A percentile compares a stretch with the other conserved stretches of the same genome.
Evolutionary conservation across 768 basidiomycete species (phyloP).

Genomic region (Suillus variegatus): DNA sequence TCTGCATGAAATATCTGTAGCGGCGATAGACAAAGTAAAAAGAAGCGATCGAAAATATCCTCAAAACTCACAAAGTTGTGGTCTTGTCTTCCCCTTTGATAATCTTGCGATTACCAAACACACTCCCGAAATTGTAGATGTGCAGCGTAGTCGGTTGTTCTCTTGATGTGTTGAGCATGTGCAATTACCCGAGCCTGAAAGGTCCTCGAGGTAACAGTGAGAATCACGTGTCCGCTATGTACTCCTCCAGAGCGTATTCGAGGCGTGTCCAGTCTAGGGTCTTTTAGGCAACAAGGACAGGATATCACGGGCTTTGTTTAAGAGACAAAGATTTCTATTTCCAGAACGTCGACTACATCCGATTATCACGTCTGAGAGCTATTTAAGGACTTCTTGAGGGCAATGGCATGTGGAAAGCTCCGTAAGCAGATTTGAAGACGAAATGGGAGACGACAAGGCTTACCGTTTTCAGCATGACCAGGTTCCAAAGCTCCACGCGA

Average conservation of each 20-base stretch:
- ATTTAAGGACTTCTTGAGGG: slow-evolving; percentile 1
- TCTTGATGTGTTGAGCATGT: slow-evolving; percentile 3
- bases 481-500: not conserved
- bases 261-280: not conserved
- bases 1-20: slow-evolving; percentile 27
- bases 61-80: slow-evolving; percentile 20
- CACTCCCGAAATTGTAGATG: slow-evolving; percentile 25
- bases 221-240: not conserved
- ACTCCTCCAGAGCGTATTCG: not conserved
- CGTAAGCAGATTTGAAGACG: not conserved
- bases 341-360: not conserved
- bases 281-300: slow-evolving; percentile 13
- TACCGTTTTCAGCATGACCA: not conserved
- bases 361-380: slow-evolving; percentile 2
- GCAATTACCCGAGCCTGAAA: not conserved
- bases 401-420: not conserved
- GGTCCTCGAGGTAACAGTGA: not conserved
- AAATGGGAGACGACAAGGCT: not conserved
- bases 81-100: slow-evolving; percentile 27
- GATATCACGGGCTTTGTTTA: not conserved
- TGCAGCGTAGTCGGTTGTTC: slow-evolving; percentile 22
- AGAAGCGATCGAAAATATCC: not conserved
- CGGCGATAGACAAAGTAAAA: not conserved
- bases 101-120: slow-evolving; percentile 27
- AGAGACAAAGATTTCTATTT: not conserved